Conservation (phyloP, 306 rosid species). For the Cucurbita pepo region DNA sequence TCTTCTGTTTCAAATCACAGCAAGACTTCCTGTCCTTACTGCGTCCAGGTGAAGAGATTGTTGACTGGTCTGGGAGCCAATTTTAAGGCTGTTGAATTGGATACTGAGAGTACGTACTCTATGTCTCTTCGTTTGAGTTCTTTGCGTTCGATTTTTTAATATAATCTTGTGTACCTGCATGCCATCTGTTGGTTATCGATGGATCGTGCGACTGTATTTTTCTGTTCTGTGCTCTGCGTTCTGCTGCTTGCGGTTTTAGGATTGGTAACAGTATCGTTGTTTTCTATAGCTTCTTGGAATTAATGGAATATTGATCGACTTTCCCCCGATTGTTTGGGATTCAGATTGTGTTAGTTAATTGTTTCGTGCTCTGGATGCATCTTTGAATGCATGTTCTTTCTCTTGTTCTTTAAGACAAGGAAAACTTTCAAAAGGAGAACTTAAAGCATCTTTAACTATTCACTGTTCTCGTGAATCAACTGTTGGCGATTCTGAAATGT, state of each 20-base stretch:
- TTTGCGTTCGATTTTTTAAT: not conserved
- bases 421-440: not conserved
- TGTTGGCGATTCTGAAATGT: not conserved
- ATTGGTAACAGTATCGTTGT: not conserved
- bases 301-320: not conserved
- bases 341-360: not conserved
- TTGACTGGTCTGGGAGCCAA: constrained; percentile 26
- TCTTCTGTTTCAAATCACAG: constrained; percentile 15
- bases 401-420: not conserved
- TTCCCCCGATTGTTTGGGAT: not conserved
- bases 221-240: not conserved
- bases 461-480: not conserved
- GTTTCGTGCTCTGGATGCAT: not conserved
- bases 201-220: too few species aligned
- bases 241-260: not conserved
- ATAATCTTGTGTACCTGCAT: not conserved
- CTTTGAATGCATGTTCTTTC: not conserved
- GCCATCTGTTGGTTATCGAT: too few species aligned
- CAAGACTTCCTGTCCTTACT: constrained; percentile 54
- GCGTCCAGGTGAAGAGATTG: constrained; percentile 43
- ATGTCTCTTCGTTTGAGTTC: not conserved
- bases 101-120: constrained; percentile 32
- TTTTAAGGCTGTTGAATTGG: constrained; percentile 44
- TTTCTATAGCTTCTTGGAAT: not conserved
- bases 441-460: not conserved